These are phyloP conservation scores for Tetraselmis chui DNA, from an alignment of 139 green algal genomes.

Conservation along the genomic window DNA sequence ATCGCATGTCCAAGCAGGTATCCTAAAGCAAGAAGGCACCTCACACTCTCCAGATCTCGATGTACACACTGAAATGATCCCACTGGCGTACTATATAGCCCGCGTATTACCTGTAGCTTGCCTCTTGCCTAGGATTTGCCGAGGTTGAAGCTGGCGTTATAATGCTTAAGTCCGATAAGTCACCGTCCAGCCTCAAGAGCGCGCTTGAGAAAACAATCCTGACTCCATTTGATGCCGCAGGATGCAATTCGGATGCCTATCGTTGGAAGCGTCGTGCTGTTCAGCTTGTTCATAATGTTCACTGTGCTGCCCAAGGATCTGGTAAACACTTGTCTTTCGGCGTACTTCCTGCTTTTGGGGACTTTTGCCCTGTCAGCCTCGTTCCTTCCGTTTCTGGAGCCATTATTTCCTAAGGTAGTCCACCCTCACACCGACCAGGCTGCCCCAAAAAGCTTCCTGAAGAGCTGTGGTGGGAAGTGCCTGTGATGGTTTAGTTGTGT, in stretches of 20 bases:
- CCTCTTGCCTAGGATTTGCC: neutral
- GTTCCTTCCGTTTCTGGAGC: slow-evolving; percentile 47
- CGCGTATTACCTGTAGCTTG: neutral
- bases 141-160: neutral
- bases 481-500: too few species aligned
- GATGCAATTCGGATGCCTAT: slow-evolving; percentile 94
- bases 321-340: slow-evolving; percentile 62
- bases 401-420: slow-evolving; percentile 10
- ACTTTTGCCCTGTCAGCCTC: slow-evolving; percentile 61
- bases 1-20: neutral
- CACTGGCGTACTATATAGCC: neutral
- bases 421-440: too few species aligned
- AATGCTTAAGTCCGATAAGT: neutral
- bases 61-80: neutral
- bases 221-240: slow-evolving; percentile 27
- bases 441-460: too few species aligned
- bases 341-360: slow-evolving; percentile 90
- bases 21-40: too few species aligned
- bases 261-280: slow-evolving; percentile 86
- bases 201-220: neutral
- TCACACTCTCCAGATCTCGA: neutral
- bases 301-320: slow-evolving; percentile 88
- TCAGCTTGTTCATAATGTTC: slow-evolving; percentile 91
- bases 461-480: slow-evolving; percentile 16
- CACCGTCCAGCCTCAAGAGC: neutral